phyloP scores from a whole-genome alignment of 495 filamentous ascomycete species.

The Astrothelium subdiscretum region DNA sequence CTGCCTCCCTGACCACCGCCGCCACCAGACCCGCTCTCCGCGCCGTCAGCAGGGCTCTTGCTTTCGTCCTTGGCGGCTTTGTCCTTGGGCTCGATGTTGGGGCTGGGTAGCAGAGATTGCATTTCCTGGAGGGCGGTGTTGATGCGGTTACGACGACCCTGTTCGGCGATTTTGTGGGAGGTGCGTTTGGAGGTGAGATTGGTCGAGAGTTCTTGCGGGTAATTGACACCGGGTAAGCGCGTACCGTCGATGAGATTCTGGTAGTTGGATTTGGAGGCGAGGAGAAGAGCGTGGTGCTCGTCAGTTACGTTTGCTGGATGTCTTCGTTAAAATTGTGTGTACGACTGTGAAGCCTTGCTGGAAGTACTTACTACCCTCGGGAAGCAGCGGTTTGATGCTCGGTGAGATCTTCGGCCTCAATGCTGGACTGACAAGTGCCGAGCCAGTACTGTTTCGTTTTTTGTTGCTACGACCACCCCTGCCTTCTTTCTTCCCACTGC shows the following conservation, averaged over 20 bases:
- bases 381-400: conserved; percentile 82
- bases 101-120: conserved; percentile 59
- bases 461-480: conserved; percentile 32
- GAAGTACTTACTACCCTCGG: conserved; percentile 51
- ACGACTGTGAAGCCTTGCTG: conserved; percentile 1
- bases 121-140: conserved; percentile 91
- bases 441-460: conserved; percentile 66
- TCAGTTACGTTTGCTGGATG: conserved; percentile 38
- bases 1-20: conserved; percentile 20
- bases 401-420: conserved; percentile 88
- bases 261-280: conserved; percentile 94
- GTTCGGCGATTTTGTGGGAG: conserved; percentile 94
- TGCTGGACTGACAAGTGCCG: conserved; percentile 71
- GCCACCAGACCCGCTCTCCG: conserved; percentile 6
- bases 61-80: neutral
- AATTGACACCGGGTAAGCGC: conserved; percentile 76
- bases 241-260: conserved; percentile 95
- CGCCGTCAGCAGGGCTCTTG: conserved; percentile 8
- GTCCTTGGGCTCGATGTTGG: conserved; percentile 2
- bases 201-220: conserved; percentile 80
- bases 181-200: conserved; percentile 94
- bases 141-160: conserved; percentile 88
- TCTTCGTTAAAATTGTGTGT: conserved; percentile 7
- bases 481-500: conserved; percentile 15
- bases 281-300: conserved; percentile 68